Base-by-base conservation (phyloP, 2,329 filamentous ascomycete species). In the Ambrosiella beaveri region DNA sequence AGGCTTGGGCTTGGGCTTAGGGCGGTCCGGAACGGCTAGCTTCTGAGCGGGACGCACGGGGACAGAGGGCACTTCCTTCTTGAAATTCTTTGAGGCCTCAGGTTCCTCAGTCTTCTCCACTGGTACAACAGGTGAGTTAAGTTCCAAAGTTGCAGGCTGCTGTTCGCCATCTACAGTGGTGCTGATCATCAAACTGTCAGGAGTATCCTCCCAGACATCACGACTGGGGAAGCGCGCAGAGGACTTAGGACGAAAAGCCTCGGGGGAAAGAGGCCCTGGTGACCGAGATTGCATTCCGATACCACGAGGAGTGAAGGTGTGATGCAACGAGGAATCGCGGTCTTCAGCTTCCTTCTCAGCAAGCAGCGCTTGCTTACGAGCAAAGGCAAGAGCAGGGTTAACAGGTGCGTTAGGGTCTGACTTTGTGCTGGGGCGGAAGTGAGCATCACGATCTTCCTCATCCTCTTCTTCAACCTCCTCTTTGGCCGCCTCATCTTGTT, bases 191-290 rank as follows among this genome's bases (percentile, higher is more conserved):
- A 86, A 78, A 65, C 87, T 91, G 64, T 95, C 88, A 1, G 91
- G 91, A 0, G 80, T 83, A 68, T 97, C 91, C 71, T 97, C 91
- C 91, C 91, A 96, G 47, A 96, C 82, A 70, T 97, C 91, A 57
- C 82, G 82, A 67, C 90, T 95, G 0, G 91, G 91, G 68, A 97
- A 97, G 52, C 57, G 47, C 13, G 47, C 38, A 19, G 57, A 51
- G 19, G 52, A 41, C 27, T 50, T 52, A 17, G 57, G 54, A n/a
- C 57, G 56, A 37, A 57, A 54, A 49, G 47, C 38, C 13, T 57
- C 55, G 19, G 40, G 35, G 4, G 59, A 36, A 36, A 47, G 40
- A 17, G 55, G 40, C 5, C 53, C 57, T n/a, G 57, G 57, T 8
- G 44, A 47, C 11, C 44, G 13, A 11, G 27, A 37, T 19, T 60